These are phyloP conservation scores for Rasamsonia emersonii DNA, from an alignment of 2,329 filamentous ascomycete species.

Conservation along the genomic window DNA sequence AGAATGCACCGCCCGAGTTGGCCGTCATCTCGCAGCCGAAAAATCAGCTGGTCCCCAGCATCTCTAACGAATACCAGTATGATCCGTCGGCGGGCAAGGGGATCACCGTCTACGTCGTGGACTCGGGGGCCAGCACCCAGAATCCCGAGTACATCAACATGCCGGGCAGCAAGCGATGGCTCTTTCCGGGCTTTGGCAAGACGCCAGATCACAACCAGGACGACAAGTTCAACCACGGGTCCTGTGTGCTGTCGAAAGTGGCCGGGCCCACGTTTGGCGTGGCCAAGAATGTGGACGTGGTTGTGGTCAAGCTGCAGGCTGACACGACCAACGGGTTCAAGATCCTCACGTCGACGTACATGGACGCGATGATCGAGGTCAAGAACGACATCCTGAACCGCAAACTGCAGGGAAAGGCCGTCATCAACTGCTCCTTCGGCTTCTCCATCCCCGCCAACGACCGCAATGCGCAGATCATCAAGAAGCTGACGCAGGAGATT, in stretches of 20 bases:
- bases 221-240: not conserved
- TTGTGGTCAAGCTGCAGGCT: slow-evolving; percentile 1
- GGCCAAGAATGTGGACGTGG: slow-evolving; percentile 1
- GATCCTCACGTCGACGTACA: not conserved
- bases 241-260: slow-evolving; percentile 1
- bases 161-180: slow-evolving; percentile 2
- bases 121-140: slow-evolving; percentile 1
- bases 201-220: not conserved
- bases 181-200: not conserved
- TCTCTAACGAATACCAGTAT: slow-evolving; percentile 1
- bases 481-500: not conserved
- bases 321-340: not conserved
- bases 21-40: slow-evolving; percentile 2
- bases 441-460: not conserved
- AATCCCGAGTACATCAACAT: not conserved
- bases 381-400: not conserved
- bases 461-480: not conserved
- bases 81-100: not conserved
- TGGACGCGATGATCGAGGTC: not conserved
- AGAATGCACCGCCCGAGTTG: not conserved
- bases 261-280: not conserved
- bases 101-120: slow-evolving; percentile 2
- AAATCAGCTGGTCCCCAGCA: not conserved
- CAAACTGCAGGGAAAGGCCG: slow-evolving; percentile 1
- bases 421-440: not conserved